Evolutionary conservation across 495 filamentous ascomycete genomes (phyloP), one percentile per base, ranked within the genome.

Genomic region (Gamarada debralockiae): DNA sequence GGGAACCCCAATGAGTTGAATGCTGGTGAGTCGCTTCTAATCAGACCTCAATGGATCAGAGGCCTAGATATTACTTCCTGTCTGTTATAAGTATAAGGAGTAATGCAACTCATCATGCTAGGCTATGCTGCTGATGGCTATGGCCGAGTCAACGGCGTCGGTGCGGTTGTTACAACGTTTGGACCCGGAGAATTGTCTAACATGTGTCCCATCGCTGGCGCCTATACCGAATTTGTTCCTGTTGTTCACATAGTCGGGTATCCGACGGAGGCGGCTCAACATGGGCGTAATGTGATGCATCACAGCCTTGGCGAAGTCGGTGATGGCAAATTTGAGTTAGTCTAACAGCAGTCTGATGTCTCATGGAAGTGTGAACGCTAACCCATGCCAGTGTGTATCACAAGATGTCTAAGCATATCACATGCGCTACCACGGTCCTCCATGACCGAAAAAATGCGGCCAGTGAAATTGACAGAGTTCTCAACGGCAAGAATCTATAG

Each of bases 111-210:
- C 31, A 34, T 34, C 31, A 34, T 84, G n/a, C n/a, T n/a, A n/a
- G n/a, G n/a, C n/a, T n/a, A n/a, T n/a, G n/a, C n/a, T 7, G 82
- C 83, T 39, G 84, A 89, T 68, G 84, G 83, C 29, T 88, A 88
- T 67, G 85, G 84, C 18, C 78, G 83, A 44, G 69, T 84, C 39
- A 85, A 84, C 21, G 85, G 83, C 29, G 80, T 85, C 15, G 69
- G 73, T 38, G 84, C 84, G 24, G 50, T 86, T 21, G 71, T 87
- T 36, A 87, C 84, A 0, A 86, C 84, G 5, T 88, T 86, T 53
- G 85, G 85, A 24, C 83, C 86, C 1, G 85, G 85, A 29, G 85
- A 89, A 63, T 70, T 89, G 41, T 82, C 77, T 13, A 79, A 81
- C 3, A 65, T 86, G 55, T 87, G 86, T 62, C 85, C 82, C 6